phyloP scores from a whole-genome alignment of 352 stramenopile species.

The Globisporangium paroecandrum region DNA sequence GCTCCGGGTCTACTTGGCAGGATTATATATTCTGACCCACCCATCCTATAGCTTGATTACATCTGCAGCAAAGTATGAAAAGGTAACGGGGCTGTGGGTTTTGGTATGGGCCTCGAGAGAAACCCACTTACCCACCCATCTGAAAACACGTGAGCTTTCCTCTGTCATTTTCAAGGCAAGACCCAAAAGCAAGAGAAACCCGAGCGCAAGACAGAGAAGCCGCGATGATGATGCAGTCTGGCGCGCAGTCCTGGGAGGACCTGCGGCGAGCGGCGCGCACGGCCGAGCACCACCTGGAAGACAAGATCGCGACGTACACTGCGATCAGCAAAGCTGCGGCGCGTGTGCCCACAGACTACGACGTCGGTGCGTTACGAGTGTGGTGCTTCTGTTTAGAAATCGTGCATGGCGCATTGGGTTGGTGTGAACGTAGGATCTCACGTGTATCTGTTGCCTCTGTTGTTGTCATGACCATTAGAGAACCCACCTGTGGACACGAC shows the following conservation, averaged over 20 bases:
- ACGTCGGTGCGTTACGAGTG: constrained; percentile 47
- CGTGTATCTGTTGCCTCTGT: background rate
- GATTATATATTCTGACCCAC: background rate
- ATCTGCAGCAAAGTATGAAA: background rate
- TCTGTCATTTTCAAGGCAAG: background rate
- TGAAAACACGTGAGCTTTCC: background rate
- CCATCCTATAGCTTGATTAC: background rate
- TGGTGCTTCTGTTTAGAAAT: background rate
- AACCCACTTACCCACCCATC: background rate
- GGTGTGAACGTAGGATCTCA: background rate
- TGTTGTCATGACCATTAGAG: constrained; percentile 27
- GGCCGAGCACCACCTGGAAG: constrained; percentile 75
- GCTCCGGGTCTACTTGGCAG: background rate
- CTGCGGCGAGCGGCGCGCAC: constrained; percentile 60
- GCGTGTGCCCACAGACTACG: constrained; percentile 38
- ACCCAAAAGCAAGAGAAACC: background rate
- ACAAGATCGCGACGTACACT: constrained; percentile 76
- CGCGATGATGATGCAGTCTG: constrained; percentile 54
- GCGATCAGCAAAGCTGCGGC: constrained; percentile 47
- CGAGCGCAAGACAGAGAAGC: background rate
- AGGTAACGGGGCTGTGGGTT: background rate
- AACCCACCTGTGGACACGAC: constrained; percentile 55
- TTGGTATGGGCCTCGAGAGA: background rate
- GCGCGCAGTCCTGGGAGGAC: constrained; percentile 66
- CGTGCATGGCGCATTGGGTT: background rate